These are phyloP conservation scores for Trichoderma aggressivum DNA, from an alignment of 2,329 filamentous ascomycete genomes.

Conservation along the genomic window DNA sequence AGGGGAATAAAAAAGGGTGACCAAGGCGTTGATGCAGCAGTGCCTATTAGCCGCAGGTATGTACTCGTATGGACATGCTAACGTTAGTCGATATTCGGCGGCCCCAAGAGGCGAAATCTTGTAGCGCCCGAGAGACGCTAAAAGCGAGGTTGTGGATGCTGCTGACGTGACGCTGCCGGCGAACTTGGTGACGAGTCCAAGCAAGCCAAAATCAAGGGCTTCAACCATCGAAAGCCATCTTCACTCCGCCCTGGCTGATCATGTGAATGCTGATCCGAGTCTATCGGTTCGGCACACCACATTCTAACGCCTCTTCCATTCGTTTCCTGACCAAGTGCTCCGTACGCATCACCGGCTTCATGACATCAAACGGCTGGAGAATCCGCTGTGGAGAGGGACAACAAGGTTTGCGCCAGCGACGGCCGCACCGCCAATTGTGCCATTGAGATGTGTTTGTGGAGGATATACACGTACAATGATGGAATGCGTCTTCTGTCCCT, in stretches of 20 bases:
- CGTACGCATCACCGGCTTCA: background rate
- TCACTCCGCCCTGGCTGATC: background rate
- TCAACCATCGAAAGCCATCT: background rate
- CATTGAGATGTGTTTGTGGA: background rate
- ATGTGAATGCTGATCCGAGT: background rate
- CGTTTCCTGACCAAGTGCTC: too few species aligned
- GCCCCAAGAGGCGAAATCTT: background rate
- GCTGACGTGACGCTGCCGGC: constrained; percentile 10
- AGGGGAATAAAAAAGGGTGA: background rate
- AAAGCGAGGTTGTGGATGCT: constrained; percentile 7
- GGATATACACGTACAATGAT: background rate
- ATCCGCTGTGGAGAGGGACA: background rate
- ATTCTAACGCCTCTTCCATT: background rate
- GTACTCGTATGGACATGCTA: background rate
- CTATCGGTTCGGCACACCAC: background rate
- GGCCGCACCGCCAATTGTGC: background rate
- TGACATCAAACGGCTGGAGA: constrained; percentile 8
- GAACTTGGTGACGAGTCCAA: background rate
- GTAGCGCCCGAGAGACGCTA: background rate
- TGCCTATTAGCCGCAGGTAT: background rate
- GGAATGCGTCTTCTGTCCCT: background rate
- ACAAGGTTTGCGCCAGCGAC: constrained; percentile 13
- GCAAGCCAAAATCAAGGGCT: background rate
- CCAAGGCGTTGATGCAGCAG: background rate
- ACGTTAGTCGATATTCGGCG: background rate